Base-by-base conservation (phyloP, 805 yeast genomes). In the Saccharomyces mikatae region DNA sequence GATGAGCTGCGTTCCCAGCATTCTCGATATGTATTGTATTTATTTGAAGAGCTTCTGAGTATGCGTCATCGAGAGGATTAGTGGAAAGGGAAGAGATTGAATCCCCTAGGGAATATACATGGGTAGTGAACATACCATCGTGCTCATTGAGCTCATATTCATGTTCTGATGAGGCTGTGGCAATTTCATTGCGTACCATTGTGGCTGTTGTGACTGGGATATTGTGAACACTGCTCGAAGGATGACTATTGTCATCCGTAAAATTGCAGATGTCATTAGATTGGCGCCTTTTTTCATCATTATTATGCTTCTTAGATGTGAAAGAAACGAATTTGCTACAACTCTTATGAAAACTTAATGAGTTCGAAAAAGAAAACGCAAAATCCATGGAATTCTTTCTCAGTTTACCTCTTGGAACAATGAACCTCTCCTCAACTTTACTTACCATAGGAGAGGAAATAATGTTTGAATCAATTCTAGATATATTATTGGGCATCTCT, bases 351-450 rank as follows among this genome's bases (percentile, higher is more conserved):
- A 60, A 59, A 22, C 59, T 54, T n/a, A 59, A 49, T 29, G 52
- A 59, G 11, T 62, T 60, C 41, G 56, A 26, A 46, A 56, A 57
- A 22, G 60, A 58, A 9, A 59, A 54, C 21, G 56, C 52, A 50
- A 59, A 36, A 21, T 36, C 44, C 56, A 27, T 59, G 62, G 14
- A 62, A 48, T 36, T 85, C 78, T 56, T 84, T 90, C 60, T 86
- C 80, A 6, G 90, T 36, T 17, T 36, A 2, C 24, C 44, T 8
- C 9, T 36, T 4, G 22, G 84, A 44, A 88, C 83, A 51, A 88
- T 82, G 65, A 88, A 88, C 47, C 96, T 76, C 10, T 91, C 84
- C 63, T 87, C 96, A 22, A 88, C 80, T 32, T 80, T 76, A 6
- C 74, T 68, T 6, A 84, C 83, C 51, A 76, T 78, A 2, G 90